phyloP scores from a whole-genome alignment of 169 alveolate species.

The Eimeria maxima region DNA sequence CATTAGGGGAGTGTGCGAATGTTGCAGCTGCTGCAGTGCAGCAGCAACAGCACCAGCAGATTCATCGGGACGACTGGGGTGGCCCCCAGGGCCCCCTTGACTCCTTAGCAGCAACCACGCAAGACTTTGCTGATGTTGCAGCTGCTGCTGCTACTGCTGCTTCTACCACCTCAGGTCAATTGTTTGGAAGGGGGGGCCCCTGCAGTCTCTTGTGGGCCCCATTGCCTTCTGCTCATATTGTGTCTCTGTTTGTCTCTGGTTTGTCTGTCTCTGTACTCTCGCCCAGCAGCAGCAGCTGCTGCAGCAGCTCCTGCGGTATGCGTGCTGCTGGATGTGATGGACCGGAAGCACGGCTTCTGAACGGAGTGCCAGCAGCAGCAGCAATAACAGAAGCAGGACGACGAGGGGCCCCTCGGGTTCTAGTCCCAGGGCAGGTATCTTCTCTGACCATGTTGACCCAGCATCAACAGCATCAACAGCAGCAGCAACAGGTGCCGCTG shows the following conservation, averaged over 20 bases:
- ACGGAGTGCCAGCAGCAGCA: background rate
- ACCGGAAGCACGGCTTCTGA: constrained; percentile 8
- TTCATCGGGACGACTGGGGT: background rate
- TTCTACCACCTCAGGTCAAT: background rate
- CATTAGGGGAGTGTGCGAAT: background rate
- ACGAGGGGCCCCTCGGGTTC: background rate
- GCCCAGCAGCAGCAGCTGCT: constrained; percentile 41
- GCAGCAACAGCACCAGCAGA: constrained; percentile 22
- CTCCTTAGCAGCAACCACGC: background rate
- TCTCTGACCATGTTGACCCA: background rate
- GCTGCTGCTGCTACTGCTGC: constrained; percentile 26
- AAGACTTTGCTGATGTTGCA: background rate
- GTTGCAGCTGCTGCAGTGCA: constrained; percentile 5
- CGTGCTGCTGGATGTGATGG: background rate
- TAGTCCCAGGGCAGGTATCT: background rate
- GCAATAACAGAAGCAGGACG: background rate
- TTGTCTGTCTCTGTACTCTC: constrained; percentile 49
- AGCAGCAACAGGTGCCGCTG: constrained; percentile 20
- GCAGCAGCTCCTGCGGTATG: constrained; percentile 13
- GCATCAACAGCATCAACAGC: constrained; percentile 34
- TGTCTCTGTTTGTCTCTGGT: constrained; percentile 8
- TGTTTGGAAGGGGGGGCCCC: background rate
- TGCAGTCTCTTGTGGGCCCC: constrained; percentile 52
- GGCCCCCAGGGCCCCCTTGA: background rate
- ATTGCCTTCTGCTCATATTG: background rate